phyloP scores from a whole-genome alignment of 345 rosid genomes.

The Eucalyptus pauciflora region DNA sequence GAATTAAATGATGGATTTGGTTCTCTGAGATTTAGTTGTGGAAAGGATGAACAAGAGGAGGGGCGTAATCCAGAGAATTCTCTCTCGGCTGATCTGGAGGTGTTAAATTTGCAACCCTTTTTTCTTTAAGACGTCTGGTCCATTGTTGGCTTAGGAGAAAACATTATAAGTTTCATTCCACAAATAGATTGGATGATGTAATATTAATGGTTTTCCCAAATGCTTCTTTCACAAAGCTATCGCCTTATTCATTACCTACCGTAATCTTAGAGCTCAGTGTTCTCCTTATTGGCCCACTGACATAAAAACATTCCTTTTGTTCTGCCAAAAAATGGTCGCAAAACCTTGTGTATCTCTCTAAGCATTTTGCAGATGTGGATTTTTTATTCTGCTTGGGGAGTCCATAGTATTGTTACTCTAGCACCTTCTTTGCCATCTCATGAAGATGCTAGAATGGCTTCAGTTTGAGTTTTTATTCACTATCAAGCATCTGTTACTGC shows the following conservation, averaged over 20 bases:
- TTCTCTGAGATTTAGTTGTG: too few species aligned
- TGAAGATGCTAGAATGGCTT: background rate
- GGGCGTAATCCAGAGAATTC: background rate
- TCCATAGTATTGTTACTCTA: background rate
- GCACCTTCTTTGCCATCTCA: background rate
- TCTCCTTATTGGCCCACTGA: background rate
- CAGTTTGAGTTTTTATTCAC: background rate
- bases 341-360: too few species aligned
- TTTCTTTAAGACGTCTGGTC: background rate
- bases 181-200: background rate
- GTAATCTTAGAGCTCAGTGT: background rate
- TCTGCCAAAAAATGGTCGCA: too few species aligned
- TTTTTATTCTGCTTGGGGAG: background rate
- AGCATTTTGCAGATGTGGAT: too few species aligned
- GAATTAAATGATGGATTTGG: too few species aligned
- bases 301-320: background rate
- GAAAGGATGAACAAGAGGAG: too few species aligned
- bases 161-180: background rate
- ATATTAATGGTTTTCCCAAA: background rate
- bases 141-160: background rate
- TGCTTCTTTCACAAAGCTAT: background rate
- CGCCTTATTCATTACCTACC: accelerated
- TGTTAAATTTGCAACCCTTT: background rate
- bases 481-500: background rate
- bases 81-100: background rate